These are phyloP conservation scores for Acacia acuminata DNA, from an alignment of 306 rosid species.

Conservation along the genomic window DNA sequence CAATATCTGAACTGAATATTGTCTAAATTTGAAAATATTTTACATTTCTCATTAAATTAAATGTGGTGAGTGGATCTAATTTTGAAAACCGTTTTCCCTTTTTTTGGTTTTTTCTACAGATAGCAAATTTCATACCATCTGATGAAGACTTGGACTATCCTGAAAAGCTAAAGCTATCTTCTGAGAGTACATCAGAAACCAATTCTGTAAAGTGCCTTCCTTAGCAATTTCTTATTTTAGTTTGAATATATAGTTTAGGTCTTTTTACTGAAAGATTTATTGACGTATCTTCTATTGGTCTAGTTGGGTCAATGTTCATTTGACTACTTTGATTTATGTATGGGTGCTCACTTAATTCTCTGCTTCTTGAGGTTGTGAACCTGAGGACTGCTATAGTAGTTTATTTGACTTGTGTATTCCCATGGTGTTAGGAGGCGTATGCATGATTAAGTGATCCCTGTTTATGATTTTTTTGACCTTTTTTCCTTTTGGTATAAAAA, in stretches of 20 bases:
- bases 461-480: background rate
- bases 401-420: background rate
- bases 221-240: slow-evolving; percentile 20
- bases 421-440: background rate
- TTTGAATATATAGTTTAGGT: background rate
- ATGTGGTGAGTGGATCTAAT: background rate
- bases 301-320: slow-evolving; percentile 19
- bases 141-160: slow-evolving; percentile 95
- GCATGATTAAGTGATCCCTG: slow-evolving; percentile 1
- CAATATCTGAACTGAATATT: background rate
- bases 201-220: slow-evolving; percentile 59
- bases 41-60: background rate
- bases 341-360: background rate
- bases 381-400: background rate
- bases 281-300: background rate
- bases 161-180: slow-evolving; percentile 78
- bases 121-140: slow-evolving; percentile 83
- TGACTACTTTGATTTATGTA: slow-evolving; percentile 15
- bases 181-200: slow-evolving; percentile 58
- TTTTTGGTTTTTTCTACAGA: slow-evolving; percentile 46
- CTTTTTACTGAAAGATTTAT: slow-evolving; percentile 12
- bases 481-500: slow-evolving; percentile 7
- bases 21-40: background rate
- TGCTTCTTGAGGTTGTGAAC: slow-evolving; percentile 22
- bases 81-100: background rate